phyloP scores from a whole-genome alignment of 345 rosid genomes.

The Citrus mangshanensis region DNA sequence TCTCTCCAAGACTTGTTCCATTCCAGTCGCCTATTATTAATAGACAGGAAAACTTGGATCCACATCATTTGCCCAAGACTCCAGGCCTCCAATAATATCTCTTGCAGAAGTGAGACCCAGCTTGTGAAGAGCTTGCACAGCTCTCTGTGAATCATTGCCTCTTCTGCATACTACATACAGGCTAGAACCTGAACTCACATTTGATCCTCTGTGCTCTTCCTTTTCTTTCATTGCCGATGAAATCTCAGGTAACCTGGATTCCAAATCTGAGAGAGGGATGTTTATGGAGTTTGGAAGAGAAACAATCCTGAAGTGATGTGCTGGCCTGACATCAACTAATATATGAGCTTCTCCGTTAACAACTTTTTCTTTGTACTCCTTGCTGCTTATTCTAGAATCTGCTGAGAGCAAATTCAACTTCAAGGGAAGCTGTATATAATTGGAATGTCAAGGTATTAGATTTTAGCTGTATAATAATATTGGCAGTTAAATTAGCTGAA shows the following conservation, averaged over 20 bases:
- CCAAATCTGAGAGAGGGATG: slow-evolving; percentile 64
- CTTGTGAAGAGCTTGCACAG: slow-evolving; percentile 61
- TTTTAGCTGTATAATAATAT: background rate
- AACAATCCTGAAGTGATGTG: slow-evolving; percentile 80
- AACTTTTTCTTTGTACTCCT: slow-evolving; percentile 50
- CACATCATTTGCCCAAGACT: slow-evolving; percentile 74
- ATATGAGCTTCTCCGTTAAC: slow-evolving; percentile 44
- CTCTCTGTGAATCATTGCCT: slow-evolving; percentile 94
- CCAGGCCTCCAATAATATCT: slow-evolving; percentile 81
- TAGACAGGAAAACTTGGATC: slow-evolving; percentile 80
- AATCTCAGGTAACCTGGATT: slow-evolving; percentile 59
- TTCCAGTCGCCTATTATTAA: slow-evolving; percentile 31
- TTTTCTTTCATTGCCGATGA: slow-evolving; percentile 54
- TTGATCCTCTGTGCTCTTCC: slow-evolving; percentile 24
- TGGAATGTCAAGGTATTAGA: background rate
- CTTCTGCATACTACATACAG: slow-evolving; percentile 78
- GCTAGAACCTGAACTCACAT: slow-evolving; percentile 29
- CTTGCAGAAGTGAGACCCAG: slow-evolving; percentile 59
- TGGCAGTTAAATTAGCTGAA: background rate
- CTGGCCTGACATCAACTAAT: slow-evolving; percentile 83
- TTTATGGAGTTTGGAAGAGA: slow-evolving; percentile 76
- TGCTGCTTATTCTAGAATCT: slow-evolving; percentile 67
- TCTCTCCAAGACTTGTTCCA: background rate
- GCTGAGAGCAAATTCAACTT: slow-evolving; percentile 50
- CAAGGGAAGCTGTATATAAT: slow-evolving; percentile 47